Evolutionary conservation across 768 basidiomycete genomes (phyloP).

Genomic region (Lactarius sanguifluus): DNA sequence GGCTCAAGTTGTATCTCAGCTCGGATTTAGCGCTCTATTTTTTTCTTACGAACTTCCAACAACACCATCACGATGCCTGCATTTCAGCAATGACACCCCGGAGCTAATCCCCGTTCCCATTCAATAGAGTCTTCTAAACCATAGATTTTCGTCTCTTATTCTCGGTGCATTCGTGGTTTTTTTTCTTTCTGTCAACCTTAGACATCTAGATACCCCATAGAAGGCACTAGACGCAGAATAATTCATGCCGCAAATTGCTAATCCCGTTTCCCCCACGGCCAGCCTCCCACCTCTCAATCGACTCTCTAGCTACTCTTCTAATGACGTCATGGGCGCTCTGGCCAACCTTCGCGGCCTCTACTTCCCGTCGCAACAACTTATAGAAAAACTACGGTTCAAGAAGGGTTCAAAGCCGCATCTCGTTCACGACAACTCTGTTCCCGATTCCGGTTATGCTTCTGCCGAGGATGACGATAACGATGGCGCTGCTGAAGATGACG

Average conservation of each 20-base stretch:
- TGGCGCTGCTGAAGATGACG: conserved; percentile 33
- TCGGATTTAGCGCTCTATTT: conserved; percentile 2
- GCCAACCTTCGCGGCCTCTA: conserved; percentile 51
- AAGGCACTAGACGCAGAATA: conserved; percentile 8
- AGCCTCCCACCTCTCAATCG: conserved; percentile 58
- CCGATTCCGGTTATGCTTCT: conserved; percentile 79
- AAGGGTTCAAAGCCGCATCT: conserved; percentile 24
- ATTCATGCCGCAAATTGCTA: conserved; percentile 9
- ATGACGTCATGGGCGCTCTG: conserved; percentile 44
- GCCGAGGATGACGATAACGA: conserved; percentile 41
- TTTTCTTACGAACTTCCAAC: not conserved
- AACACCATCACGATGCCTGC: conserved; percentile 21
- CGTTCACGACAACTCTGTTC: conserved; percentile 46
- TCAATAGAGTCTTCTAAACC: not conserved
- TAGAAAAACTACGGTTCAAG: conserved; percentile 31
- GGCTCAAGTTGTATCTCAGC: not conserved
- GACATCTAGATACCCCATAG: conserved; percentile 23
- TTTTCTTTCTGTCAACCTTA: conserved; percentile 11
- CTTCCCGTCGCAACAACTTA: conserved; percentile 41
- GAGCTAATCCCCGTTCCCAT: not conserved
- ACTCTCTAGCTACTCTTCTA: conserved; percentile 40
- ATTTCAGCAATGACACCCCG: conserved; percentile 2
- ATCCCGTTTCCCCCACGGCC: conserved; percentile 44
- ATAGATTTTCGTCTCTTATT: not conserved
- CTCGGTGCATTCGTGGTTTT: not conserved